Evolutionary conservation across 2,329 filamentous ascomycete genomes (phyloP), one percentile per base, ranked within the genome.

Genomic region (Seiridium unicorne): DNA sequence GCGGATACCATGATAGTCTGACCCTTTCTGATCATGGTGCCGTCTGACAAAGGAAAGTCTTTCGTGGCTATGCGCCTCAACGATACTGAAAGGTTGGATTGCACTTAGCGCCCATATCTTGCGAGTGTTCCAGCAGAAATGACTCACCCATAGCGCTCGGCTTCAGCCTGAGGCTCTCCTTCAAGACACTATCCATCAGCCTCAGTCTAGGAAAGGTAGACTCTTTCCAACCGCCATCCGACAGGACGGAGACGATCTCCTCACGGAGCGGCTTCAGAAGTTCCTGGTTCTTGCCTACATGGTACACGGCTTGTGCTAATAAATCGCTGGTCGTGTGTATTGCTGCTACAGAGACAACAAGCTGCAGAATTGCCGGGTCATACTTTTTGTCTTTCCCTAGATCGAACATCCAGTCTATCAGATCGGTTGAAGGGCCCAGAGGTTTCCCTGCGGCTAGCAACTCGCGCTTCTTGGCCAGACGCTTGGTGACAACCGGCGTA

Each of bases 271-370:
- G 32, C 3, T 5, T 48, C 5, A 59, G n/a, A n/a, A 59, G 18
- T 3, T 53, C 18, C 6, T 32, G 57, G 1, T 51, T n/a, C n/a
- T 40, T 11, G 18, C 47, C 57, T 10, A 59, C 34, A 3, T 51
- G 36, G 3, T 32, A 31, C 36, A 59, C n/a, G 1, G 34, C 18
- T n/a, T 53, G 47, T 9, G 18, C 26, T 10, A 59, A 48, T 4
- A 53, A 38, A 26, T 59, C 57, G 9, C 47, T 59, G 1, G 57
- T 53, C 6, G 57, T 59, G 10, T 59, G 57, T 11, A 47, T 59
- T 5, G 57, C 47, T 11, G 40, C 57, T 9, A 59, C 13, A 3
- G 46, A 51, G 5, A 59, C 26, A 11, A n/a, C 34, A 18, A 59
- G n/a, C 31, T 59, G 57, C 6, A 31, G 4, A 11, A 18, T 38